Base-by-base conservation (phyloP, 768 basidiomycete species). In the Chalciporus piperatus region DNA sequence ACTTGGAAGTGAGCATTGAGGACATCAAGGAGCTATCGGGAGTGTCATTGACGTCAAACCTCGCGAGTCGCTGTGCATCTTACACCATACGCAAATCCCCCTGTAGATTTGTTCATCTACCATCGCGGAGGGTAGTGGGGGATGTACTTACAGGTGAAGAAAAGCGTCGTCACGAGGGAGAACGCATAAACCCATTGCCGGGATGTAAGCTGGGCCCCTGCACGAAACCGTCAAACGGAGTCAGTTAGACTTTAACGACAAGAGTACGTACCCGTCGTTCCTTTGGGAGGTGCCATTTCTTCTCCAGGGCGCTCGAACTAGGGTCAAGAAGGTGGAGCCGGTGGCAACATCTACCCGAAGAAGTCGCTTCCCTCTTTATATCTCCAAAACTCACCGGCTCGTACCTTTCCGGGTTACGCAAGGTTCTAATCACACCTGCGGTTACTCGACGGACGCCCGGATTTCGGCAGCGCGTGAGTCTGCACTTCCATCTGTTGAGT, bases 1-100 rank as follows among this genome's bases (percentile, higher is more conserved):
- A 67, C 66, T 71, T 88, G 87, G 70, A 89, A 89, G 70, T 89
- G 87, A 42, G 84, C 80, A 60, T 84, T 84, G 52, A 84, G 73
- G 47, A 84, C 83, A 61, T 84, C 83, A 57, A 84, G 82, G 43
- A 84, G 76, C 82, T 84, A 57, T 19, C 68, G 37, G 39, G 27
- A 43, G 57, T 57, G 53, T 63, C 56, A 28, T 72, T 44, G 41
- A 56, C 41, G 54, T 49, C 7, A 12, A 46, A 14, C 14, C 40
- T 27, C 12, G 22, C n/a, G 37, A 48, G 28, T 17, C 12, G 42
- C 8, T n/a, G 28, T 20, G 30, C 20, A 23, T 49, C 79, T 59
- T 64, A 83, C 80, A 32, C 84, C 84, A 51, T 85, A 84, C 6
- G 84, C 79, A 65, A 85, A 85, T 0, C 84, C 84, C 83, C 83